Evolutionary conservation across 2,329 filamentous ascomycete species (phyloP).

Genomic region (Fusarium mexicanum): DNA sequence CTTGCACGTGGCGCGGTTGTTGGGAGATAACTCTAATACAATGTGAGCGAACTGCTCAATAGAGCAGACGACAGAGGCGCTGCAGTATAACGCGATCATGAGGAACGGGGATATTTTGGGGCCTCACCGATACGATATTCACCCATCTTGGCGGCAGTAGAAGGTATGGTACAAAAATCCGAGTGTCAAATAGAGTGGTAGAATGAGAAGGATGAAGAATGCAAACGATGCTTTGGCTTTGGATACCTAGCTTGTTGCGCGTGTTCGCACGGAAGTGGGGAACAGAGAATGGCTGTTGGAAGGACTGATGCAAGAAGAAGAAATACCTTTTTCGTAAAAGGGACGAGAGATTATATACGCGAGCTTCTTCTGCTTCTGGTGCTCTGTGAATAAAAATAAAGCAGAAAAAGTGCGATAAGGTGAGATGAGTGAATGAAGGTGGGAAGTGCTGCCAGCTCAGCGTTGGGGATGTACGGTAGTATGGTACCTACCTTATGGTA

Average conservation of each 20-base stretch:
- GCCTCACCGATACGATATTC: constrained; percentile 59
- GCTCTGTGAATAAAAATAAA: constrained; percentile 17
- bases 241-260: not conserved
- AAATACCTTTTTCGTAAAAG: not conserved
- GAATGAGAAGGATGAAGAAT: constrained; percentile 1
- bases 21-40: constrained; percentile 73
- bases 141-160: constrained; percentile 50
- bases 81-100: not conserved
- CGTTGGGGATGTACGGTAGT: constrained; percentile 22
- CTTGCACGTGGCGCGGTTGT: constrained; percentile 78
- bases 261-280: not conserved
- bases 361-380: not conserved
- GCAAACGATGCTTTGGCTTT: constrained; percentile 6
- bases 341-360: not conserved
- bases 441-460: constrained; percentile 21
- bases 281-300: not conserved
- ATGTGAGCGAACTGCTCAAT: constrained; percentile 19
- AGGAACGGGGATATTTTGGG: not conserved
- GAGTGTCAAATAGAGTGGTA: constrained; percentile 20
- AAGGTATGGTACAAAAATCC: not conserved
- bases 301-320: not conserved
- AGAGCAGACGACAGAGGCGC: not conserved
- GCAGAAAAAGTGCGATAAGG: constrained; percentile 23
- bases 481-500: not conserved
- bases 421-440: constrained; percentile 30